phyloP scores from a whole-genome alignment of 768 basidiomycete species.

The Austroboletus festivus region DNA sequence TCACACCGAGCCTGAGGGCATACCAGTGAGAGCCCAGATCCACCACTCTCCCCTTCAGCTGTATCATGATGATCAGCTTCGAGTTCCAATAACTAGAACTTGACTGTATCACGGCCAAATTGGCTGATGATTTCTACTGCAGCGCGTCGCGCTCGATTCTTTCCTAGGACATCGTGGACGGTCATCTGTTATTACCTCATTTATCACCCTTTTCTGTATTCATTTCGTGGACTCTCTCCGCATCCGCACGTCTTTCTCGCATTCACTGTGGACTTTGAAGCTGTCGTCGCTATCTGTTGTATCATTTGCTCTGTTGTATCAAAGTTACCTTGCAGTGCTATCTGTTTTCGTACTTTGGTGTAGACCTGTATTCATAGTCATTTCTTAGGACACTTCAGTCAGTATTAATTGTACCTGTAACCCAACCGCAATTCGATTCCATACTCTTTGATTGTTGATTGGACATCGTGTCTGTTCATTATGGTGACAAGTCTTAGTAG shows the following conservation, averaged over 20 bases:
- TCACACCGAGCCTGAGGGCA: constrained; percentile 22
- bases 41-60: neutral
- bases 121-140: constrained; percentile 10
- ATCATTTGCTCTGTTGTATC: constrained; percentile 8
- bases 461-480: no score
- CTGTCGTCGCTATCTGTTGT: constrained; percentile 6
- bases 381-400: no score
- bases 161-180: constrained; percentile 16
- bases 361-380: no score
- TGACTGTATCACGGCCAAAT: neutral
- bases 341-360: neutral
- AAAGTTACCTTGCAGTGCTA: neutral
- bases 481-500: no score
- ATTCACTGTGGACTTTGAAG: constrained; percentile 8
- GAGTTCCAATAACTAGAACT: constrained; percentile 16
- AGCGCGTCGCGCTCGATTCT: neutral
- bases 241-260: constrained; percentile 1
- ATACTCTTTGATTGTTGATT: no score
- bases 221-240: constrained; percentile 4
- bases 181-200: constrained; percentile 2
- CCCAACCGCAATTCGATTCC: neutral
- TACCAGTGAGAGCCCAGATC: no score
- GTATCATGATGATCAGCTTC: constrained; percentile 10
- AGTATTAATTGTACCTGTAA: no score
- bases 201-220: constrained; percentile 9